phyloP scores from a whole-genome alignment of 78 protist species.

The Emiliania huxleyi region DNA sequence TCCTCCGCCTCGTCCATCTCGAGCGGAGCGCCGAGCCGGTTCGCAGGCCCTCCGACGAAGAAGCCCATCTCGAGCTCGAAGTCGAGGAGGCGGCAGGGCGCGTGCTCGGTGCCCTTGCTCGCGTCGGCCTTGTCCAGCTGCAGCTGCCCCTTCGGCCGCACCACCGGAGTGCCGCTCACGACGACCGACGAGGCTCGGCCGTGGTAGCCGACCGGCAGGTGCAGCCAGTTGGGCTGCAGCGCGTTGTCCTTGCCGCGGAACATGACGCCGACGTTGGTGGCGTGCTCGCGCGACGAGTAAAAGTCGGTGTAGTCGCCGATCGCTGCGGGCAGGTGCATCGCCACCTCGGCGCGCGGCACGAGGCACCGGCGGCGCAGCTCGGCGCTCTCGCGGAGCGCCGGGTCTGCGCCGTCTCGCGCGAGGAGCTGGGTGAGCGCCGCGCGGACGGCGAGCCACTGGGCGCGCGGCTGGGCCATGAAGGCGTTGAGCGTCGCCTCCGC shows the following conservation, averaged over 20 bases:
- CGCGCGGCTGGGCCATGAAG: slow-evolving; percentile 71
- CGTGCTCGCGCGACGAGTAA: slow-evolving; percentile 88
- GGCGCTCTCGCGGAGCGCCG: slow-evolving; percentile 54
- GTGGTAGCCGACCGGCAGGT: slow-evolving; percentile 89
- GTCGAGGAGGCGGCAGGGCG: slow-evolving; percentile 68
- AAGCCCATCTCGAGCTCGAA: slow-evolving; percentile 84
- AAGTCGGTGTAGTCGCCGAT: slow-evolving; percentile 96
- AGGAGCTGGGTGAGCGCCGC: slow-evolving; percentile 50
- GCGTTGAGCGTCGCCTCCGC: slow-evolving; percentile 57
- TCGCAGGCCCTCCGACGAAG: slow-evolving; percentile 76
- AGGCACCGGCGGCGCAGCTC: slow-evolving; percentile 50
- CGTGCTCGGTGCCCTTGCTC: slow-evolving; percentile 62
- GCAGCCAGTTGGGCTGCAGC: slow-evolving; percentile 50
- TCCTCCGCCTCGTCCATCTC: slow-evolving; percentile 70
- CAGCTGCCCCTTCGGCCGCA: background rate
- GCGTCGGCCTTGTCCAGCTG: slow-evolving; percentile 33
- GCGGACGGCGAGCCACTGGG: slow-evolving; percentile 74
- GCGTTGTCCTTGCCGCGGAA: slow-evolving; percentile 47
- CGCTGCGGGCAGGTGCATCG: slow-evolving; percentile 62
- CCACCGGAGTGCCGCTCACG: slow-evolving; percentile 62
- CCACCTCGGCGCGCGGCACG: background rate
- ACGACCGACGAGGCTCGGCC: slow-evolving; percentile 88
- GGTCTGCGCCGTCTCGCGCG: background rate
- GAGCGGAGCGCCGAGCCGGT: slow-evolving; percentile 76
- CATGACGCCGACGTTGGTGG: slow-evolving; percentile 86